Base-by-base conservation (phyloP, 352 stramenopile species). In the Globisporangium camurandrum region DNA sequence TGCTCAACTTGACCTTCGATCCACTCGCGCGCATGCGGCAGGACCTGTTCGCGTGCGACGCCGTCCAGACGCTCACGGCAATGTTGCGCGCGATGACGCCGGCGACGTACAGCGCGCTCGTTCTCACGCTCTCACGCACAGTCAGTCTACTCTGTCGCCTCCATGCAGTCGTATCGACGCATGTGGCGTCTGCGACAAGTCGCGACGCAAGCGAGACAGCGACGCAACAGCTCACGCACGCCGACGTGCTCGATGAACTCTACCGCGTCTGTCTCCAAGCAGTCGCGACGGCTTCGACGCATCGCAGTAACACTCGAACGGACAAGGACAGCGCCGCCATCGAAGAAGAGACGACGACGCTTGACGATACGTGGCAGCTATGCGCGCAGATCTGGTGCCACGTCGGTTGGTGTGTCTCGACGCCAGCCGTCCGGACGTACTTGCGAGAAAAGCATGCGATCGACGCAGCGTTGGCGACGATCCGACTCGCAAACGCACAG, bases 381-480 rank as follows among this genome's bases (percentile, higher is more conserved):
- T 74, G 67, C 43, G 68, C 75, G 0, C 80, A 89, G 46, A 67
- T 89, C 26, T 86, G 75, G 62, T 88, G 75, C 34, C 76, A 91
- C 47, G 53, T 91, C 8, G 80, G 75, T 20, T 91, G 76, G 76
- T 75, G 64, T 14, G 45, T 69, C 3, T 41, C 70, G 37, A 14
- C 72, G 27, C 8, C 44, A 4, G 56, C 34, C 14, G 62, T 76
- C 16, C 62, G 63, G 17, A 36, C 28, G 14, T 82, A 75, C 46
- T 49, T 88, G 14, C 62, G 60, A 3, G 57, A 73, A 14, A 61
- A 67, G 33, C 51, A 66, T 1, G 57, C 61, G 1, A 17, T 80
- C 2, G 46, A 55, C 11, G 41, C 67, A 24, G 62, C 86, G 48
- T 45, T 75, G 43, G 56, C 79, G 58, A 67, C 71, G 22, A 50